These are phyloP conservation scores for Candida palmyrensis DNA, from an alignment of 805 yeast genomes.

Conservation along the genomic window DNA sequence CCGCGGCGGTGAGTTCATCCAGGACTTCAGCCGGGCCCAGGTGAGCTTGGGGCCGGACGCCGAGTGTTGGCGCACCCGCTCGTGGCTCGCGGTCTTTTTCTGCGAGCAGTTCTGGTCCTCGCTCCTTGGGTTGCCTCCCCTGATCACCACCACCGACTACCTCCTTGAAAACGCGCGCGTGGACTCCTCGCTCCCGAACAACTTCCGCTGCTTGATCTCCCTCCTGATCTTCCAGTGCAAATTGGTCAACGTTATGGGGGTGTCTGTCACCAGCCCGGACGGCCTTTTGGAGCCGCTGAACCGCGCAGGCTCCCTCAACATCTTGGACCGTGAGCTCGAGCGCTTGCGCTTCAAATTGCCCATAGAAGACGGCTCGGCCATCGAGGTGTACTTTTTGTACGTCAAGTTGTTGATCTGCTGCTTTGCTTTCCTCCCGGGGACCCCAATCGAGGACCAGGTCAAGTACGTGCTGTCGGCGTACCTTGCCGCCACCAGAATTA, in stretches of 20 bases:
- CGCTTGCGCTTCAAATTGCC: slow-evolving; percentile 61
- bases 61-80: slow-evolving; percentile 88
- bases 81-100: slow-evolving; percentile 87
- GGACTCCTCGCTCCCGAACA: slow-evolving; percentile 60
- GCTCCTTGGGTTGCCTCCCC: slow-evolving; percentile 81
- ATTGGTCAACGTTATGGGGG: slow-evolving; percentile 80
- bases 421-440: slow-evolving; percentile 87
- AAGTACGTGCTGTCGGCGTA: slow-evolving; percentile 80
- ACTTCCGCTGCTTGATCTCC: slow-evolving; percentile 66
- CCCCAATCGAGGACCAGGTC: slow-evolving; percentile 82
- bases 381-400: slow-evolving; percentile 75
- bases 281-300: slow-evolving; percentile 82
- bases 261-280: slow-evolving; percentile 79
- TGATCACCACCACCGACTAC: slow-evolving; percentile 73
- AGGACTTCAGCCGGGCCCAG: slow-evolving; percentile 87
- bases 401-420: slow-evolving; percentile 78
- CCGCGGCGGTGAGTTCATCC: slow-evolving; percentile 80
- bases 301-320: slow-evolving; percentile 74
- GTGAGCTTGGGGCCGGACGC: slow-evolving; percentile 80
- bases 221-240: slow-evolving; percentile 81
- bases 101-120: slow-evolving; percentile 91
- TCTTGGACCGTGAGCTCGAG: slow-evolving; percentile 74
- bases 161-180: slow-evolving; percentile 72
- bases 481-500: slow-evolving; percentile 71
- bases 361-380: slow-evolving; percentile 58